phyloP scores from a whole-genome alignment of 1,139 yeast species.

The Eremothecium gossypii region DNA sequence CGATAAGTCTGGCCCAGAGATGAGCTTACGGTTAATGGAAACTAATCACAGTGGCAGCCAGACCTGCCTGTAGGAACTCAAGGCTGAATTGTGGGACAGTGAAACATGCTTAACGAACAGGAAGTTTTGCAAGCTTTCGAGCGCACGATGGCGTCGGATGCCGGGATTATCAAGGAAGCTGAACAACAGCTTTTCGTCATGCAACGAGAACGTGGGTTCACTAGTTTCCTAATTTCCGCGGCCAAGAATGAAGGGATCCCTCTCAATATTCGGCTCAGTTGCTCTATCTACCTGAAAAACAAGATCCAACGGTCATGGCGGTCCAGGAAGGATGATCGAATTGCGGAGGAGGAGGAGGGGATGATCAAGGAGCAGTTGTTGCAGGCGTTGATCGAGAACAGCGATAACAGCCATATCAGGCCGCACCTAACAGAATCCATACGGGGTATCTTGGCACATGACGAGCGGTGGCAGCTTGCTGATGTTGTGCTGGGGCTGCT shows the following conservation, averaged over 20 bases:
- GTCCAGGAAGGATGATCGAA: conserved; percentile 34
- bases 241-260: conserved; percentile 40
- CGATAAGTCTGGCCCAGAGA: too few species aligned
- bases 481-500: conserved; percentile 34
- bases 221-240: conserved; percentile 46
- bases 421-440: conserved; percentile 65
- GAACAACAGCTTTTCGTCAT: conserved; percentile 55
- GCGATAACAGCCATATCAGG: conserved; percentile 35
- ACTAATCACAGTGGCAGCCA: too few species aligned
- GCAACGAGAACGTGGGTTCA: conserved; percentile 48
- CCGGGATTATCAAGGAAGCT: conserved; percentile 53
- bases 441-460: conserved; percentile 52
- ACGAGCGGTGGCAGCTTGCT: conserved; percentile 29
- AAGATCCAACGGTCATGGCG: conserved; percentile 52
- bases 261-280: conserved; percentile 45
- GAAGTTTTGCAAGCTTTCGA: conserved; percentile 64
- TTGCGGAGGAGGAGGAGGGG: conserved; percentile 42
- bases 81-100: not conserved
- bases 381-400: conserved; percentile 36
- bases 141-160: conserved; percentile 71
- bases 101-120: conserved; percentile 47
- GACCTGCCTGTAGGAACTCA: too few species aligned
- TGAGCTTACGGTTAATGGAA: too few species aligned
- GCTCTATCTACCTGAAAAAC: conserved; percentile 62
- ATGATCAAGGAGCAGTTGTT: conserved; percentile 45